Evolutionary conservation across 768 basidiomycete genomes (phyloP).

Genomic region (Lentinula sp.): DNA sequence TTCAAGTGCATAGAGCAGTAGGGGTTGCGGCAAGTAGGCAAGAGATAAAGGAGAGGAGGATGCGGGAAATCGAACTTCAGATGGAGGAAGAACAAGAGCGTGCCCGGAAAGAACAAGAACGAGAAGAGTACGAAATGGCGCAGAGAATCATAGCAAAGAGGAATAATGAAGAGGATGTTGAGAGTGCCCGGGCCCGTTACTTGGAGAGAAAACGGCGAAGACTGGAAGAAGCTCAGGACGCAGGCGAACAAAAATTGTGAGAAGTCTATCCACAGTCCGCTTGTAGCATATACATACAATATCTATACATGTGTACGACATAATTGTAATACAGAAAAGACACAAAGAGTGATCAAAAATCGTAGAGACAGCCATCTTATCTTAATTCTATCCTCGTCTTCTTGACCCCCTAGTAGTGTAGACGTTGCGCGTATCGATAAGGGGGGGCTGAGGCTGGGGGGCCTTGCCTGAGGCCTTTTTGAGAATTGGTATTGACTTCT

Average conservation of each 20-base stretch:
- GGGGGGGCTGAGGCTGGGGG: slow-evolving; percentile 22
- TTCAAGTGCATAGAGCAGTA: slow-evolving; percentile 64
- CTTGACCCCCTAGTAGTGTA: slow-evolving; percentile 25
- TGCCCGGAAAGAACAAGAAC: slow-evolving; percentile 46
- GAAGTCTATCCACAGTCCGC: background rate
- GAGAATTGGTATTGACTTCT: slow-evolving; percentile 12
- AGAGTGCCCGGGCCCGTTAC: slow-evolving; percentile 71
- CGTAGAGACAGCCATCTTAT: background rate
- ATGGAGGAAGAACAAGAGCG: slow-evolving; percentile 70
- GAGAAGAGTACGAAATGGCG: slow-evolving; percentile 56
- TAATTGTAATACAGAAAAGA: background rate
- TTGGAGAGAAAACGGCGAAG: slow-evolving; percentile 75
- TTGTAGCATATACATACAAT: slow-evolving; percentile 1
- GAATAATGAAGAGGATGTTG: slow-evolving; percentile 69
- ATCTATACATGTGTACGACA: background rate
- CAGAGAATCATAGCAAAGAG: slow-evolving; percentile 65
- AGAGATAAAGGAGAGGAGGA: slow-evolving; percentile 83
- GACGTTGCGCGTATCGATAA: slow-evolving; percentile 39
- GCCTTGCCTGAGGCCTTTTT: slow-evolving; percentile 10
- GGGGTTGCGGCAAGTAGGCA: slow-evolving; percentile 74
- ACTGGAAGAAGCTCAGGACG: slow-evolving; percentile 34
- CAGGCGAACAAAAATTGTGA: background rate
- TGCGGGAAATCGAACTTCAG: slow-evolving; percentile 72
- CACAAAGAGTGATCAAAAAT: background rate
- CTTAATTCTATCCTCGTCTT: slow-evolving; percentile 6